Evolutionary conservation across 495 filamentous ascomycete species (phyloP).

Genomic region (Trichodelitschia bisporula): DNA sequence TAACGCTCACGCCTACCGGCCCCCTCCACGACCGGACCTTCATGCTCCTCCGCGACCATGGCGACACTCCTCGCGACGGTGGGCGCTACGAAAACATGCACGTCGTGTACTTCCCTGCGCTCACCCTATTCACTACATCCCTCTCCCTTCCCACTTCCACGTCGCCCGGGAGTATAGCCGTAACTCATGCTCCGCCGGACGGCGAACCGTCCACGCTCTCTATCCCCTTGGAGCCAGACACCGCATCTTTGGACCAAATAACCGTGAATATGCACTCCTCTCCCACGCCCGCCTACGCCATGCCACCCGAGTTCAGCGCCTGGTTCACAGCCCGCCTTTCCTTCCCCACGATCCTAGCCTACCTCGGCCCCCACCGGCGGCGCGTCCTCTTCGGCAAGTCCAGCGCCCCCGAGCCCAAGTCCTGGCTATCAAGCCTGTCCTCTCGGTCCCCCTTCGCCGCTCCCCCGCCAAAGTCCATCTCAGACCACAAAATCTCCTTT

Average conservation of each 20-base stretch:
- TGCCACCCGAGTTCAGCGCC: conserved; percentile 35
- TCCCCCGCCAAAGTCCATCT: conserved; percentile 1
- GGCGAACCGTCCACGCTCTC: conserved; percentile 18
- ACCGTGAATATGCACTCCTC: conserved; percentile 38
- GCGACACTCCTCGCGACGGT: not conserved
- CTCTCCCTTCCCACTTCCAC: conserved; percentile 18
- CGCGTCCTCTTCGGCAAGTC: conserved; percentile 28
- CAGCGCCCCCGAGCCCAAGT: conserved; percentile 18
- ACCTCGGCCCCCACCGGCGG: conserved; percentile 37
- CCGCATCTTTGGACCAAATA: conserved; percentile 22
- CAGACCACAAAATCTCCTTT: conserved; percentile 36
- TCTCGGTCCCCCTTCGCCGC: conserved; percentile 16
- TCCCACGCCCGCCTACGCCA: conserved; percentile 36
- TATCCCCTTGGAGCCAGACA: conserved; percentile 35
- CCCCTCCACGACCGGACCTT: conserved; percentile 54
- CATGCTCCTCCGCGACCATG: conserved; percentile 36
- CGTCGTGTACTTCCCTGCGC: conserved; percentile 32
- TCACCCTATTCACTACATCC: conserved; percentile 41
- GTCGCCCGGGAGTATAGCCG: conserved; percentile 20
- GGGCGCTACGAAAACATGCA: conserved; percentile 32
- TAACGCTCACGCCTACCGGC: conserved; percentile 37
- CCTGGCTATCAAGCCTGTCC: conserved; percentile 24
- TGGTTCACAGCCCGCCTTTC: conserved; percentile 60
- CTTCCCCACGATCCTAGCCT: conserved; percentile 37
- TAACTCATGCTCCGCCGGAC: conserved; percentile 26